phyloP scores from a whole-genome alignment of 169 alveolate genomes.

The Plasmodium fragile region DNA sequence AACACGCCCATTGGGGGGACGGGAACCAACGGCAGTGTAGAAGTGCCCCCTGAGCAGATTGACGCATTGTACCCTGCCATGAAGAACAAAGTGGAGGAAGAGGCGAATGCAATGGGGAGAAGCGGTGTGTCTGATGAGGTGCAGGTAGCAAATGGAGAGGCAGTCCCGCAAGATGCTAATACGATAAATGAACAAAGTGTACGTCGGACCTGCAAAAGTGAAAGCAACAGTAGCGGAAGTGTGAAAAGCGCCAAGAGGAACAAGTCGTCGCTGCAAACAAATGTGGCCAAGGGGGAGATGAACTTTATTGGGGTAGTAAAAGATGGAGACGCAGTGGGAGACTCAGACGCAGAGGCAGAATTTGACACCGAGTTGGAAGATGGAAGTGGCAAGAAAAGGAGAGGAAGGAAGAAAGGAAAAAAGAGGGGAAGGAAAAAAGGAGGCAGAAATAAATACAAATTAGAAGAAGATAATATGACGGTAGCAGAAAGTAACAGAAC shows the following conservation, averaged over 20 bases:
- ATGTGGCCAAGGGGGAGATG: background rate
- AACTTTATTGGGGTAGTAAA: background rate
- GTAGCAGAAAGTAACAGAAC: background rate
- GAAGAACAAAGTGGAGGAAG: background rate
- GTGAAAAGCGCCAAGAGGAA: background rate
- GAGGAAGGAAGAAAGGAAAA: slow-evolving; percentile 58
- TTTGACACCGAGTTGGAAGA: slow-evolving; percentile 1
- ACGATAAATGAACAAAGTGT: background rate
- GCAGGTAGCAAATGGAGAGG: background rate
- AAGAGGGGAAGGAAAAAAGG: slow-evolving; percentile 59
- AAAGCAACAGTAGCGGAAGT: background rate
- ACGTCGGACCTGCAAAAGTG: background rate
- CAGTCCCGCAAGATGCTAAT: background rate
- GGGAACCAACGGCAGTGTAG: background rate
- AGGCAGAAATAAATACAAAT: slow-evolving; percentile 27
- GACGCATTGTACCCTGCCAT: background rate
- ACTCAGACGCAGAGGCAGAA: background rate
- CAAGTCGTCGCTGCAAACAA: background rate
- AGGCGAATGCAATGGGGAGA: background rate
- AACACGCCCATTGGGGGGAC: background rate
- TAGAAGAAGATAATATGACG: background rate
- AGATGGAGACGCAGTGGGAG: background rate
- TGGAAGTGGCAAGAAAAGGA: background rate
- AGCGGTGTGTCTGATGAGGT: background rate
- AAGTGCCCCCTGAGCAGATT: background rate